These are phyloP conservation scores for Paraconiothyrium sp. DNA, from an alignment of 2,329 filamentous ascomycete species.

Conservation along the genomic window DNA sequence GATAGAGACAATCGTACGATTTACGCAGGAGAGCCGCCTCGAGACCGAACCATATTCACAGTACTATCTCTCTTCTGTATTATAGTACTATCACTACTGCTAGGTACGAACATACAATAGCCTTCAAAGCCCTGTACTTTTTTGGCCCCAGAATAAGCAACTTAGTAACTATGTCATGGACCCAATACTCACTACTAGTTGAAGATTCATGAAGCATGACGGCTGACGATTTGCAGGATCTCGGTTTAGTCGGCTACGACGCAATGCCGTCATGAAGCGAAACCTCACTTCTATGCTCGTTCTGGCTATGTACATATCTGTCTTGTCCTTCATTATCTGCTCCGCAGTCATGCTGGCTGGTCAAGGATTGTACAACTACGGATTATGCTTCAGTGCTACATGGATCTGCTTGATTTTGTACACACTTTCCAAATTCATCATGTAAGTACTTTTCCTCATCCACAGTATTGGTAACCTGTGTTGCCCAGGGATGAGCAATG, in stretches of 20 bases:
- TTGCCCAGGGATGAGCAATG: background rate
- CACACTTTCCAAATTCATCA: slow-evolving; percentile 40
- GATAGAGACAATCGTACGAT: slow-evolving; percentile 20
- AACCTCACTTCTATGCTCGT: slow-evolving; percentile 30
- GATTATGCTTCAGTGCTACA: slow-evolving; percentile 43
- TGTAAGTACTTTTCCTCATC: slow-evolving; percentile 21
- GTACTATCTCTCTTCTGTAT: slow-evolving; percentile 24
- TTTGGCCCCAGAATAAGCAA: too few species aligned
- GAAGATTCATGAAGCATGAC: background rate
- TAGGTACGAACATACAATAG: slow-evolving; percentile 19
- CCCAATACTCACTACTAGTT: too few species aligned
- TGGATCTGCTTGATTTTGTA: slow-evolving; percentile 52
- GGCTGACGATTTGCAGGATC: slow-evolving; percentile 17
- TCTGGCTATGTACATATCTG: slow-evolving; percentile 27
- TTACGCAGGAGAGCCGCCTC: slow-evolving; percentile 23
- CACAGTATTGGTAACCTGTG: background rate
- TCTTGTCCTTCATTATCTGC: slow-evolving; percentile 28
- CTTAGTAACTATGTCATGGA: too few species aligned
- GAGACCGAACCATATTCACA: slow-evolving; percentile 24
- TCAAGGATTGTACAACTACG: slow-evolving; percentile 35
- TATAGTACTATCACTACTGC: slow-evolving; percentile 24
- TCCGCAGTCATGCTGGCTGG: slow-evolving; percentile 39
- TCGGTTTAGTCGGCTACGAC: slow-evolving; percentile 22
- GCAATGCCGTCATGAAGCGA: slow-evolving; percentile 19
- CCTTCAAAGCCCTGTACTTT: too few species aligned